Base-by-base conservation (phyloP, 805 yeast species). In the Limtongia smithiae region DNA sequence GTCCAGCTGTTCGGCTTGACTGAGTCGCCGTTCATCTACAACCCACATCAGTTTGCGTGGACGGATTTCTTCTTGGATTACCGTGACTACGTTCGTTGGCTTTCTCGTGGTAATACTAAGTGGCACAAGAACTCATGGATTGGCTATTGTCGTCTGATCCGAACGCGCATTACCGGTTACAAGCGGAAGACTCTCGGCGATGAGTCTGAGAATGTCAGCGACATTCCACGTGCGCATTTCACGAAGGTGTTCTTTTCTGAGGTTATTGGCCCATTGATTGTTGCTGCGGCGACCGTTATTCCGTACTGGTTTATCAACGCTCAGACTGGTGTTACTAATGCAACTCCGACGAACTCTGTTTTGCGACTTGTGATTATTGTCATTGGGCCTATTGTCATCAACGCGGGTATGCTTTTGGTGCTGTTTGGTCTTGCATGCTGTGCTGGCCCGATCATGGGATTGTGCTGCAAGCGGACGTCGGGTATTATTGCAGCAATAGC, bases 31-130 rank as follows among this genome's bases (percentile, higher is more conserved):
- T 89, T 91, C 69, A 65, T 93, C 54, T 93, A 88, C 80, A 93
- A 93, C 72, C 98, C 98, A 41, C 97, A 91, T 72, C 97, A 93
- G 75, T 93, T 90, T 70, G 81, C 96, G 44, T 84, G 94, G 90
- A 85, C 83, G 67, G 97, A 90, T 71, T 91, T 85, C 80, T 88
- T 91, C 72, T 81, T 91, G 67, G 98, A 93, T 70, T 93, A 93
- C 79, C 81, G 96, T 69, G 95, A 88, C 66, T 93, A 79, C 71
- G 83, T 90, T 64, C 74, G 83, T 51, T 90, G 97, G 97, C 65
- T 91, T 42, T 79, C 83, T 3, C 73, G 89, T 53, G 96, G 96
- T 8, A 87, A 88, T 63, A 69, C 80, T 17, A 74, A 73, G 57
- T 78, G 78, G 74, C 82, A 79, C 58, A 66, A 69, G 44, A 79